phyloP scores from a whole-genome alignment of 768 basidiomycete species.

The Termitomyces sp. region DNA sequence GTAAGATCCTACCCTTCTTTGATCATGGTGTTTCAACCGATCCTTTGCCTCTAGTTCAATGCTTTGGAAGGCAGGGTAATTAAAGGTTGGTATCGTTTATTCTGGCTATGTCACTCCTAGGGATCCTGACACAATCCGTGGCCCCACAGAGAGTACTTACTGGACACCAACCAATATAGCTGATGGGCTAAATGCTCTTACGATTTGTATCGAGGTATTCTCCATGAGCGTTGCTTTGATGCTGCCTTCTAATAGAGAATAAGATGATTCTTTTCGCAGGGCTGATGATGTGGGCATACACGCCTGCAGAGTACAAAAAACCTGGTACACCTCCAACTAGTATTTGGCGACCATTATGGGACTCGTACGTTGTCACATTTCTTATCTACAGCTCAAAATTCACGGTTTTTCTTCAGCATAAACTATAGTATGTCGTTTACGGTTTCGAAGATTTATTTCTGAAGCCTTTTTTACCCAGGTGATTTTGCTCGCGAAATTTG shows the following conservation, averaged over 20 bases:
- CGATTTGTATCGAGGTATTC: constrained; percentile 77
- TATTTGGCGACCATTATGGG: constrained; percentile 70
- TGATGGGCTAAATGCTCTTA: constrained; percentile 77
- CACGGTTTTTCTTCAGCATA: constrained; percentile 20
- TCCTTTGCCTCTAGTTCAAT: constrained; percentile 43
- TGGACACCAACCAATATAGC: constrained; percentile 87
- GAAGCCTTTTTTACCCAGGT: constrained; percentile 26
- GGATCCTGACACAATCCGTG: not conserved
- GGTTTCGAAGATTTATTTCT: not conserved
- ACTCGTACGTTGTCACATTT: constrained; percentile 45
- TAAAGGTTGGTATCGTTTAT: constrained; percentile 34
- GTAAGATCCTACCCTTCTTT: constrained; percentile 33
- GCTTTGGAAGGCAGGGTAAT: constrained; percentile 69
- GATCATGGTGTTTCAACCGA: not conserved
- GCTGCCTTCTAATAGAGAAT: not conserved
- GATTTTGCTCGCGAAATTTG: constrained; percentile 69
- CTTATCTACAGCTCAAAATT: not conserved
- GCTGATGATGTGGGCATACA: constrained; percentile 85
- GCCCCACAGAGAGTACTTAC: constrained; percentile 57
- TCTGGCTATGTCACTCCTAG: not conserved
- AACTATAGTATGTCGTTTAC: constrained; percentile 24
- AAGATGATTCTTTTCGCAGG: constrained; percentile 82
- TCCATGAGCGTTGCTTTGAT: not conserved
- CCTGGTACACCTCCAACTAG: constrained; percentile 43
- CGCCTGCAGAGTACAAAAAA: constrained; percentile 59